These are phyloP conservation scores for Allantophomopsis cytisporea DNA, from an alignment of 2,329 filamentous ascomycete species.

Conservation along the genomic window DNA sequence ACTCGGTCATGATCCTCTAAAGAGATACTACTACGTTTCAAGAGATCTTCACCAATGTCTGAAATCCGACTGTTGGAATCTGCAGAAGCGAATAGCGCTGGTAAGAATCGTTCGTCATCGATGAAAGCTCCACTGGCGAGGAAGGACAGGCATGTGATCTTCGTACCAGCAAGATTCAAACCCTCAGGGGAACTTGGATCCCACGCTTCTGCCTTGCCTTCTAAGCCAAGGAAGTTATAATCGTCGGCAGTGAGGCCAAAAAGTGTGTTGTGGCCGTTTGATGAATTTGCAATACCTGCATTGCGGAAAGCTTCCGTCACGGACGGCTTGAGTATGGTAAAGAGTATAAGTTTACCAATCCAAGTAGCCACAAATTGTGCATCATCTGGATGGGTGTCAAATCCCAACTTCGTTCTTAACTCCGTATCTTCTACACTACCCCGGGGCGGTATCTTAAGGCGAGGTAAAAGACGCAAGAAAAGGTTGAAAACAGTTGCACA, in stretches of 20 bases:
- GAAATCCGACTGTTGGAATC: constrained; percentile 72
- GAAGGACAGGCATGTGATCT: constrained; percentile 55
- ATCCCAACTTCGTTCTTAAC: constrained; percentile 50
- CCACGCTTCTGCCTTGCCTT: constrained; percentile 57
- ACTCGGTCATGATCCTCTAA: constrained; percentile 57
- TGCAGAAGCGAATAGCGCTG: constrained; percentile 70
- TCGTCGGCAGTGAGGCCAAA: constrained; percentile 53
- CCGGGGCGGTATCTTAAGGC: constrained; percentile 57
- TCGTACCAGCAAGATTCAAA: constrained; percentile 55
- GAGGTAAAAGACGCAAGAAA: constrained; percentile 61
- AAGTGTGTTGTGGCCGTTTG: constrained; percentile 8
- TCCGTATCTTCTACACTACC: constrained; percentile 66
- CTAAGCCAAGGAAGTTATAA: constrained; percentile 52
- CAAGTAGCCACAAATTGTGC: constrained; percentile 59
- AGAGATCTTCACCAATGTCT: constrained; percentile 73
- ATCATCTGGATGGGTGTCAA: constrained; percentile 50
- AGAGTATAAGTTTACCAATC: constrained; percentile 65
- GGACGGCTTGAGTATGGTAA: constrained; percentile 31
- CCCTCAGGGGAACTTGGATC: constrained; percentile 44
- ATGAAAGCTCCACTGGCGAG: constrained; percentile 77
- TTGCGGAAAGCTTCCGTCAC: not conserved
- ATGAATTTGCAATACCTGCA: constrained; percentile 7
- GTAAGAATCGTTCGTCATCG: constrained; percentile 71
- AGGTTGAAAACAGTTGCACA: constrained; percentile 66
- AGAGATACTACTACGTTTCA: constrained; percentile 67